Evolutionary conservation across 192 early-diverging fungal genomes (phyloP).

Genomic region (Coemansia furcata): DNA sequence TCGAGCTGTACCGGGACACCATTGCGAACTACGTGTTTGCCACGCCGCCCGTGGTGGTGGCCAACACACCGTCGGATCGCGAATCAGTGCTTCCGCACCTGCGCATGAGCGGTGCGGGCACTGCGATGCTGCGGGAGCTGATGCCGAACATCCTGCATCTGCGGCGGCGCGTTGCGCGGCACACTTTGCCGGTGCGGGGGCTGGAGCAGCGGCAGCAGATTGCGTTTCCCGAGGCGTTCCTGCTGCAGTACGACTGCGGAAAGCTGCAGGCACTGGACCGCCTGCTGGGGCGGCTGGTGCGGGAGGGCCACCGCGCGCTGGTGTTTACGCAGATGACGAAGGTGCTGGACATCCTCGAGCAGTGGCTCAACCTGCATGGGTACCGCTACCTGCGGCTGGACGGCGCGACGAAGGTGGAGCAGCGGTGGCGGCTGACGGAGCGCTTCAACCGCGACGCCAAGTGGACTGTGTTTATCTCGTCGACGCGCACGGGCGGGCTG

Average conservation of each 20-base stretch:
- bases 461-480: conserved; percentile 92
- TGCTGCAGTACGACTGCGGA: conserved; percentile 85
- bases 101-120: background rate
- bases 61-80: conserved; percentile 9
- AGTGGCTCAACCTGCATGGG: conserved; percentile 80
- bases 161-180: conserved; percentile 25
- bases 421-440: conserved; percentile 88
- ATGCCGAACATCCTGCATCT: conserved; percentile 23
- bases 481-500: conserved; percentile 92
- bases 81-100: conserved; percentile 30
- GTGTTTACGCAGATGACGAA: conserved; percentile 96
- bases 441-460: conserved; percentile 87
- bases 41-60: conserved; percentile 33
- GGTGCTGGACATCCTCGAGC: conserved; percentile 90
- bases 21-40: conserved; percentile 36
- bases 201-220: conserved; percentile 65
- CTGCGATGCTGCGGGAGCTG: conserved; percentile 5
- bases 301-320: conserved; percentile 88
- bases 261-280: conserved; percentile 85
- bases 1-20: conserved; percentile 5
- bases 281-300: conserved; percentile 76
- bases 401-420: conserved; percentile 81
- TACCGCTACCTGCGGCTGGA: conserved; percentile 88
- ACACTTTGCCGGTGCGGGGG: conserved; percentile 57
- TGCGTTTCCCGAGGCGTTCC: conserved; percentile 78